phyloP scores from a whole-genome alignment of 176 grass and related monocot genomes.

The Zoysia japonica region DNA sequence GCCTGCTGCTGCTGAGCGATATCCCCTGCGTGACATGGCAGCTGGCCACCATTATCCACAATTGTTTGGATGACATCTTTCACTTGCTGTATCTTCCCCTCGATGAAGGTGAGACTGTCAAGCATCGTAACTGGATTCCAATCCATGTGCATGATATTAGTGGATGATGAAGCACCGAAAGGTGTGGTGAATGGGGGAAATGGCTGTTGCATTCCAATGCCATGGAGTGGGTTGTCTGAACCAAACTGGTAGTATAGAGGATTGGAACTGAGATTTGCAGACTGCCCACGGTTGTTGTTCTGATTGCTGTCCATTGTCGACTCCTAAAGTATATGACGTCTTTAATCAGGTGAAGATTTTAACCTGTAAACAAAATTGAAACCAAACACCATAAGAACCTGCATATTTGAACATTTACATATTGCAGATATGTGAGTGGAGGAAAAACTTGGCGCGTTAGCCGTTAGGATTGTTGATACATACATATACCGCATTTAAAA shows the following conservation, averaged over 20 bases:
- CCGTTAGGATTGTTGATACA: not conserved
- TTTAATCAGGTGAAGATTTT: not conserved
- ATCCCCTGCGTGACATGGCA: not conserved
- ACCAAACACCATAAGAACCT: not conserved
- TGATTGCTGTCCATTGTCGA: conserved; percentile 19
- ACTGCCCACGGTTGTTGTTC: conserved; percentile 34
- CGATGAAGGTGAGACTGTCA: conserved; percentile 63
- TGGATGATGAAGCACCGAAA: conserved; percentile 25
- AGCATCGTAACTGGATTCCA: conserved; percentile 70
- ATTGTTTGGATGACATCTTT: conserved; percentile 58
- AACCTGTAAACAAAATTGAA: conserved; percentile 25
- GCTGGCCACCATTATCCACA: conserved; percentile 25
- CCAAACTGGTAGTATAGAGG: conserved; percentile 34
- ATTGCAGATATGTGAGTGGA: not conserved
- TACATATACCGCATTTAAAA: not conserved
- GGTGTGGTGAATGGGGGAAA: not conserved
- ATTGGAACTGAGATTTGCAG: conserved; percentile 38
- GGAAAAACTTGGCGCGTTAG: not conserved
- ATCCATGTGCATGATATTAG: conserved; percentile 43
- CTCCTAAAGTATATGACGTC: not conserved
- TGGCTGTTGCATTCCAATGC: conserved; percentile 29
- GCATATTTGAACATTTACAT: not conserved
- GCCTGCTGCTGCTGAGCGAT: conserved; percentile 47
- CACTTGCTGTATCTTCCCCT: conserved; percentile 72
- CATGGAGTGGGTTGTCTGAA: conserved; percentile 29